Evolutionary conservation across 2,329 filamentous ascomycete genomes (phyloP), one percentile per base, ranked within the genome.

Genomic region (Ophiocordyceps australis): DNA sequence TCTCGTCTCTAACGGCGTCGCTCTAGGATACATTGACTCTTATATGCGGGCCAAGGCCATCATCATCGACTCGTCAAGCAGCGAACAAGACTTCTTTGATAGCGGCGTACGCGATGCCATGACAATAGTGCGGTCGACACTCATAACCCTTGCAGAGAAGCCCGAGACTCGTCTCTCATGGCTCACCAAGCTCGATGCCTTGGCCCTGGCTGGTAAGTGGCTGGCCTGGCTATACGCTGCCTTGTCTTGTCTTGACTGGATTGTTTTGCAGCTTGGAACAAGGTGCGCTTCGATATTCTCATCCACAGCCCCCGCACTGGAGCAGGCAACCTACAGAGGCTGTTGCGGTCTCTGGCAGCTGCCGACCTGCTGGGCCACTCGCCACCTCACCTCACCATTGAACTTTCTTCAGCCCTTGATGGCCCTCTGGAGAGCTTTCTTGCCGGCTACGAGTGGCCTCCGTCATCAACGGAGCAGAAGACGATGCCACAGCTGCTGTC

Each of bases 1-100:
- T n/a, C n/a, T n/a, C n/a, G n/a, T n/a, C n/a, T n/a, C n/a, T n/a
- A n/a, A n/a, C n/a, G n/a, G n/a, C n/a, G n/a, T n/a, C n/a, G n/a
- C n/a, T n/a, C n/a, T 12, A 34, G 62, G 59, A 28, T 74, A 89
- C 37, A 69, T 93, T 22, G 58, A 77, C 30, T 59, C 54, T 10
- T 82, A 74, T 39, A 66, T 93, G 52, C 72, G 76, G 36, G 83
- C 85, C 0, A 76, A 83, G 43, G 80, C 67, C 22, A 54, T 81
- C 12, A 62, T 93, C 16, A 59, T 81, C 16, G 82, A 93, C 42
- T 64, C 66, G 14, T 66, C 70, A 5, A 46, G 45, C 5, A 50
- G 55, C 14, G 85, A 95, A 41, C 73, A 89, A 22, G 29, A 41
- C 0, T 81, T 69, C 38, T 79, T 94, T 35, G 50, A 65, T 14